Conservation (phyloP, 495 filamentous ascomycete species). For the Penicillium bialowiezense region DNA sequence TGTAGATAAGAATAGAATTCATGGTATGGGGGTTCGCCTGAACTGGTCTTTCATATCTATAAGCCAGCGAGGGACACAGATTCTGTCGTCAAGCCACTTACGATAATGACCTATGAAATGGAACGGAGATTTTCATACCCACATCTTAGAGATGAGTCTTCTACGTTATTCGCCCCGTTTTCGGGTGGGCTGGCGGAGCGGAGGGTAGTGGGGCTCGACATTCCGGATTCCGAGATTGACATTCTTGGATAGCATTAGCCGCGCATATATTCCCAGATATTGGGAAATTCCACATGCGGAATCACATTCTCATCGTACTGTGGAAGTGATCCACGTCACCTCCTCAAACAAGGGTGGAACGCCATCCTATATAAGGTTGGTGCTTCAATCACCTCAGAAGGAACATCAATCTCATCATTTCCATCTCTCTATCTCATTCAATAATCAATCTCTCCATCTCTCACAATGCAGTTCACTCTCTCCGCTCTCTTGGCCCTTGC, state of each 20-base stretch:
- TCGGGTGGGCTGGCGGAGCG: background rate
- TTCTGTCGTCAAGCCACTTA: too few relatives aligned
- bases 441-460: background rate
- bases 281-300: background rate
- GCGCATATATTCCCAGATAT: background rate
- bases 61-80: too few relatives aligned
- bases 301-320: background rate
- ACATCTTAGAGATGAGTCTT: background rate
- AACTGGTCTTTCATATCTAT: too few relatives aligned
- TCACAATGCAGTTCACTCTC: slow-evolving; percentile 6
- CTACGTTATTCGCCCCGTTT: background rate
- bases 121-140: background rate
- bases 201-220: background rate
- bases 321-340: background rate
- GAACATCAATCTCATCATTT: background rate
- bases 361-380: background rate
- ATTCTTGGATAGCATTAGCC: background rate
- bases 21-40: too few relatives aligned
- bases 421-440: background rate
- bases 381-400: background rate
- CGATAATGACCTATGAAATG: background rate
- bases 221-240: slow-evolving; percentile 1
- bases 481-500: background rate
- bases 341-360: background rate
- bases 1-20: too few relatives aligned